Evolutionary conservation across 2,329 filamentous ascomycete species (phyloP), one percentile per base, ranked within the genome.

Genomic region (Cercospora zeae-maydis): DNA sequence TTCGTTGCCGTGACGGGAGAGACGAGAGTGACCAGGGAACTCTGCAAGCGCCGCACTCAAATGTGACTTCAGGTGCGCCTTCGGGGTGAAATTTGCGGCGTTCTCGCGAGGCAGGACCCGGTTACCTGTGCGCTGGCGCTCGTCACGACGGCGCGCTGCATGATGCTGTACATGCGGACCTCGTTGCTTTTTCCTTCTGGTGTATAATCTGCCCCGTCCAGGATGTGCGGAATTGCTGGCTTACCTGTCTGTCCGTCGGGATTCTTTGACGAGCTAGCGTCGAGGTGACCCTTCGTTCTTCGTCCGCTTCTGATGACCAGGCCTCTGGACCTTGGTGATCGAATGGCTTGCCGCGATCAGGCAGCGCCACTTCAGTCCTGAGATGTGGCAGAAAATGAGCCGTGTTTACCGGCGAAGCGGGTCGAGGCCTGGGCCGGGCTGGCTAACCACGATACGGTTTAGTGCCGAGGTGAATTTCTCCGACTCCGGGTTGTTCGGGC

Each of bases 11-110:
- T 21, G 27, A 14, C 49, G 49, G 49, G 49, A 53, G n/a, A 53
- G 19, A 53, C 27, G n/a, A 34, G 31, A 30, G 27, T 6, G 49
- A 53, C n/a, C 49, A 53, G 49, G 49, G 49, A n/a, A 16, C 8
- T 53, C 49, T 53, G 49, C 49, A 53, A 53, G 49, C 49, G 49
- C 49, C 49, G 49, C 49, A 53, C 49, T 53, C 49, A 53, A 53
- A 53, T 34, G n/a, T 30, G 9, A 53, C 49, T 53, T 53, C 49
- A 53, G 49, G 16, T 53, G 49, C 49, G 24, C 9, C 10, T 53
- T 53, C 27, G 49, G 49, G 42, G 7, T 49, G 42, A 19, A 49
- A 30, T 49, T 11, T 49, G 7, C 42, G 24, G 19, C 21, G 42
- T 49, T 49, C 21, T 30, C 42, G 21, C 21, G 19, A 57, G 36